Evolutionary conservation across 1,284 basidiomycete species (phyloP).

Genomic region (Neolentinus lepideus): DNA sequence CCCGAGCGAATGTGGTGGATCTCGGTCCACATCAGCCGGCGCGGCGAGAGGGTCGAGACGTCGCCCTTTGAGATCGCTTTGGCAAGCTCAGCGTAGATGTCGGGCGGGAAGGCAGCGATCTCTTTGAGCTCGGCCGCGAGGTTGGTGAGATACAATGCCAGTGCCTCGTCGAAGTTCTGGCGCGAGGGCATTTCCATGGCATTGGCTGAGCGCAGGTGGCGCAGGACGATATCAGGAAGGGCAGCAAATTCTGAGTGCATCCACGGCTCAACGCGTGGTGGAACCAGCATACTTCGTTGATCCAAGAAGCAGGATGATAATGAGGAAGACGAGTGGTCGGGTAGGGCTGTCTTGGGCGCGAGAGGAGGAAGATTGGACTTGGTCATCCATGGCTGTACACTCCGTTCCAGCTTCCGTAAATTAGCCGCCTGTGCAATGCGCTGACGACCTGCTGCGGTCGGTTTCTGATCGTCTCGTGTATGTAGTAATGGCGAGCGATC

Average conservation of each 20-base stretch:
- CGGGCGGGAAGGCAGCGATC: constrained; percentile 47
- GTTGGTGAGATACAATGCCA: constrained; percentile 42
- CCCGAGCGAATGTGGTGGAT: constrained; percentile 57
- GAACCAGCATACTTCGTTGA: background rate
- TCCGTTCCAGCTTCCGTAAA: background rate
- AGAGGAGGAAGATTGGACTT: constrained; percentile 13
- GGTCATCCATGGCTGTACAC: constrained; percentile 2
- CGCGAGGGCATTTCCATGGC: constrained; percentile 55
- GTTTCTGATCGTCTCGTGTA: background rate
- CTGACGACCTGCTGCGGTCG: constrained; percentile 7
- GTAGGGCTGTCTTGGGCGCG: constrained; percentile 5
- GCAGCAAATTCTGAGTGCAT: constrained; percentile 47
- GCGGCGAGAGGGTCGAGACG: constrained; percentile 32
- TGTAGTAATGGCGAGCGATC: background rate
- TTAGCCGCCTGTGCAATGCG: background rate
- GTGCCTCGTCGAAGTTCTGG: constrained; percentile 40
- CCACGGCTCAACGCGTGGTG: constrained; percentile 41
- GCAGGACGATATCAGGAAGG: constrained; percentile 44
- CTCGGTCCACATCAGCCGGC: constrained; percentile 45
- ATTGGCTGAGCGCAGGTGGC: constrained; percentile 39
- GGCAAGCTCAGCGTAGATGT: constrained; percentile 45
- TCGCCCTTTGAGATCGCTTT: constrained; percentile 37
- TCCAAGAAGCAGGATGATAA: constrained; percentile 1
- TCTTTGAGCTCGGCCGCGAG: constrained; percentile 51
- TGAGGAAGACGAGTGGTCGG: background rate